These are phyloP conservation scores for Leucoagaricus sp. DNA, from an alignment of 1,284 basidiomycete species.

Conservation along the genomic window DNA sequence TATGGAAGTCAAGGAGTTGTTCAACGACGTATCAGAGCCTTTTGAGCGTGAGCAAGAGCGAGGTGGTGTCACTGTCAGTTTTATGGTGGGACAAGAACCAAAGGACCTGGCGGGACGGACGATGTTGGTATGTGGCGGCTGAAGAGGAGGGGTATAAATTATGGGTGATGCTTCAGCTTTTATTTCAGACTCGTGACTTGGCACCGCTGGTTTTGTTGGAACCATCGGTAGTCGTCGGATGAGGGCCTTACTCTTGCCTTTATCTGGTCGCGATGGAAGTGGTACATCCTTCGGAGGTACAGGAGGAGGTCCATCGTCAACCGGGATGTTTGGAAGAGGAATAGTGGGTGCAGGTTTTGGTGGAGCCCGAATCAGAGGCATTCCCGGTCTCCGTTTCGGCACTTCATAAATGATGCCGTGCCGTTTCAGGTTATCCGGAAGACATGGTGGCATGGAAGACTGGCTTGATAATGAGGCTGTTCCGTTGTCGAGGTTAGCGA, in stretches of 20 bases:
- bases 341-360: constrained; percentile 1
- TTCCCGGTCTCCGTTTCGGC: neutral
- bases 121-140: neutral
- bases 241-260: neutral
- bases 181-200: neutral
- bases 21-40: neutral
- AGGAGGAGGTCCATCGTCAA: neutral
- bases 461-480: no score
- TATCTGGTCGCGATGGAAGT: neutral
- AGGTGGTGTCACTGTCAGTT: neutral
- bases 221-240: constrained; percentile 9
- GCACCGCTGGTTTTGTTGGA: neutral
- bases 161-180: neutral
- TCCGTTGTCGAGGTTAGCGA: no score
- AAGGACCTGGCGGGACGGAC: neutral
- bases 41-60: neutral
- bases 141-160: neutral
- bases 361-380: neutral
- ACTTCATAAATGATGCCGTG: neutral
- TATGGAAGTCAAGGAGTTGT: neutral
- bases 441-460: neutral
- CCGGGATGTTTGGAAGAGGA: constrained; percentile 4
- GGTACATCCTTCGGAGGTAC: neutral
- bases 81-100: neutral
- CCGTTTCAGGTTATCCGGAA: neutral